A percentile compares a stretch with the other conserved stretches of the same genome.
Conservation (phyloP, 768 basidiomycete species). For the Mrakia hoshinonis region DNA sequence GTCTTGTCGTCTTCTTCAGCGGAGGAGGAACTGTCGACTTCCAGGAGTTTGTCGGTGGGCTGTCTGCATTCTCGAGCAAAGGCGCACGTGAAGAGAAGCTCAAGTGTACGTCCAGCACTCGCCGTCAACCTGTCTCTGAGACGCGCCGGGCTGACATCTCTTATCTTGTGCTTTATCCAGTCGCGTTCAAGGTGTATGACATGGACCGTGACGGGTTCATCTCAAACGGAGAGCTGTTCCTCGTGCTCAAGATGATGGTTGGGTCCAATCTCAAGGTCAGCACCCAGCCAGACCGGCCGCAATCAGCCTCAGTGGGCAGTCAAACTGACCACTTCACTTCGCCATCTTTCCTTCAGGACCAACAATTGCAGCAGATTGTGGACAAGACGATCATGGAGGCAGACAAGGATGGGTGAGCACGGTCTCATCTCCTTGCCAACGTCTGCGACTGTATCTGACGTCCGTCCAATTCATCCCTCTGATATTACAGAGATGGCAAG, state of each 20-base stretch:
- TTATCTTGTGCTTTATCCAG: conserved; percentile 44
- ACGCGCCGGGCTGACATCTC: background rate
- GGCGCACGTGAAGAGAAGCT: conserved; percentile 96
- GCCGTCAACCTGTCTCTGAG: background rate
- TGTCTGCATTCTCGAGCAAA: conserved; percentile 94
- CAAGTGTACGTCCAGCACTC: conserved; percentile 56
- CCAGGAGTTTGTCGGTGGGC: conserved; percentile 94
- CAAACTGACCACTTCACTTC: background rate
- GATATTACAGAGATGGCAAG: conserved; percentile 62
- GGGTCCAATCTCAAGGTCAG: conserved; percentile 92
- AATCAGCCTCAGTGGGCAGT: too few species aligned
- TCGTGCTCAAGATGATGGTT: conserved; percentile 99
- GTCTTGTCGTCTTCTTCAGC: conserved; percentile 45
- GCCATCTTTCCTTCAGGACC: conserved; percentile 53
- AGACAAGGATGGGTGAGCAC: conserved; percentile 69
- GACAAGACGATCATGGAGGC: conserved; percentile 99
- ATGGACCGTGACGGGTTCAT: conserved; percentile 96
- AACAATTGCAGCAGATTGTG: conserved; percentile 97
- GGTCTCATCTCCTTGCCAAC: background rate
- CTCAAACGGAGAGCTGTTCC: conserved; percentile 95
- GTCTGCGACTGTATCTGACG: background rate
- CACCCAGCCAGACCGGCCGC: background rate
- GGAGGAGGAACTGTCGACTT: conserved; percentile 98
- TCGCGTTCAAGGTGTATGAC: conserved; percentile 99
- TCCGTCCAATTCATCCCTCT: background rate